phyloP scores from a whole-genome alignment of 352 stramenopile genomes.

The Globisporangium paroecandrum region DNA sequence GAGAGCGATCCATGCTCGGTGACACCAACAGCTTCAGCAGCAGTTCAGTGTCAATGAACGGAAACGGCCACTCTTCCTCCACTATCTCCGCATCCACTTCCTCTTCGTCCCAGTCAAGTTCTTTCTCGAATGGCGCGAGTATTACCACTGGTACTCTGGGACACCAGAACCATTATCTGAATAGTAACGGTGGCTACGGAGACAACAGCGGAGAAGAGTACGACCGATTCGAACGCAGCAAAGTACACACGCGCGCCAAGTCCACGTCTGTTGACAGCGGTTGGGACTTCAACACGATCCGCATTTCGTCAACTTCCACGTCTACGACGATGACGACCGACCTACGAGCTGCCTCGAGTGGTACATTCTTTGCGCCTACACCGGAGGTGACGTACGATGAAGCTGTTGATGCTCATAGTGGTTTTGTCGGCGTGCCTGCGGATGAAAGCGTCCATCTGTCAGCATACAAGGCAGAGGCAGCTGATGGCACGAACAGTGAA shows the following conservation, averaged over 20 bases:
- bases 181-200: background rate
- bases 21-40: conserved; percentile 6
- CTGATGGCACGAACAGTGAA: too few species aligned
- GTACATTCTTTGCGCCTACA: conserved; percentile 9
- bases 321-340: background rate
- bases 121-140: background rate
- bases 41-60: conserved; percentile 3
- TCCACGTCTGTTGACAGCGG: conserved; percentile 46
- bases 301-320: conserved; percentile 34
- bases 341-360: background rate
- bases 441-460: conserved; percentile 2
- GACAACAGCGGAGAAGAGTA: conserved; percentile 14
- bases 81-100: background rate
- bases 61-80: background rate
- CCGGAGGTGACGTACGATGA: conserved; percentile 7
- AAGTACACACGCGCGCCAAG: conserved; percentile 35
- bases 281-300: conserved; percentile 81
- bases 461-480: conserved; percentile 1
- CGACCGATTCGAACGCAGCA: conserved; percentile 33
- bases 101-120: background rate
- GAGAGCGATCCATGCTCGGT: background rate
- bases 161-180: background rate
- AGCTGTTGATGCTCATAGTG: background rate
- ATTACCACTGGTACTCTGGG: background rate
- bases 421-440: background rate